Percentiles rank a stretch among this genome's conserved stretches.
phyloP scores from a whole-genome alignment of 2,329 filamentous ascomycete species.

The Pseudocercospora crystallina region DNA sequence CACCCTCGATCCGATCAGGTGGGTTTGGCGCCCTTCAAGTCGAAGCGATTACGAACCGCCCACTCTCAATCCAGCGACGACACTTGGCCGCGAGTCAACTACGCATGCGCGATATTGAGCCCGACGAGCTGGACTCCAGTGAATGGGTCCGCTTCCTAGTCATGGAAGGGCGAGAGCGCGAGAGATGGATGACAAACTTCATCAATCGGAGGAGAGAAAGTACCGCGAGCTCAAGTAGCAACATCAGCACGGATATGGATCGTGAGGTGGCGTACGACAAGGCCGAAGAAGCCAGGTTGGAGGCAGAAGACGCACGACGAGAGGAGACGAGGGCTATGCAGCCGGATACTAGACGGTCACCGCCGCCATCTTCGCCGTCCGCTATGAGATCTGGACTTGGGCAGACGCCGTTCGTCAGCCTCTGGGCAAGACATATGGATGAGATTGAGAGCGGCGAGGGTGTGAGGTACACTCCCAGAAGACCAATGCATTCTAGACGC shows the following conservation, averaged over 20 bases:
- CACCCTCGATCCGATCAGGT: slow-evolving; percentile 34
- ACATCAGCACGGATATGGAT: slow-evolving; percentile 13
- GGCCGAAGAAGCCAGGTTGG: slow-evolving; percentile 32
- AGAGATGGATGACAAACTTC: slow-evolving; percentile 35
- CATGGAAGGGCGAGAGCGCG: slow-evolving; percentile 35
- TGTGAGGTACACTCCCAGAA: slow-evolving; percentile 16
- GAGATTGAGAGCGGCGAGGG: slow-evolving; percentile 23
- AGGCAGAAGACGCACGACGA: slow-evolving; percentile 27
- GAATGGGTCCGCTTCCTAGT: slow-evolving; percentile 38
- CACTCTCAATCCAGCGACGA: slow-evolving; percentile 35
- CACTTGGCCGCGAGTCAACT: slow-evolving; percentile 35
- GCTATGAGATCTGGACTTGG: slow-evolving; percentile 9
- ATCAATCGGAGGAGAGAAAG: slow-evolving; percentile 28
- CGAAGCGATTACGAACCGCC: slow-evolving; percentile 35
- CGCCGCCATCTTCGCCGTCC: slow-evolving; percentile 4
- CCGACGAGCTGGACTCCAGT: slow-evolving; percentile 33
- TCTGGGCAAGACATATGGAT: slow-evolving; percentile 32
- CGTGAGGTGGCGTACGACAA: slow-evolving; percentile 29
- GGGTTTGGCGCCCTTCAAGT: slow-evolving; percentile 37
- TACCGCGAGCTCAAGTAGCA: slow-evolving; percentile 24
- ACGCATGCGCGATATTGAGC: slow-evolving; percentile 38
- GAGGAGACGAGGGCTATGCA: slow-evolving; percentile 19
- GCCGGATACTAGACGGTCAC: slow-evolving; percentile 11
- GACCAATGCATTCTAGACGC: slow-evolving; percentile 26
- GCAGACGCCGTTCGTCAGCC: slow-evolving; percentile 30